Evolutionary conservation across 352 stramenopile species (phyloP).

Genomic region (Sclerospora graminicola): DNA sequence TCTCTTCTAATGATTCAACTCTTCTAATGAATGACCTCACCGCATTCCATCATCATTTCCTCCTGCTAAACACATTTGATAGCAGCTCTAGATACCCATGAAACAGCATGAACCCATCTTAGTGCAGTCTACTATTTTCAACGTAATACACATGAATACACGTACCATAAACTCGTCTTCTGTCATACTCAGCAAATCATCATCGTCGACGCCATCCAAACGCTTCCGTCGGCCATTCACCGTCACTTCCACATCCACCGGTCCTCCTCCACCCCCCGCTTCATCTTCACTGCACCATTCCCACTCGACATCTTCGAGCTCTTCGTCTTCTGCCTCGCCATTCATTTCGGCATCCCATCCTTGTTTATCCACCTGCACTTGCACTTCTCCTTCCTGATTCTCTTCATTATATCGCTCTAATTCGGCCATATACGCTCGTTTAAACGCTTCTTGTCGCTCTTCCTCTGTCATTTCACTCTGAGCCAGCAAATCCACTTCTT

Average conservation of each 20-base stretch:
- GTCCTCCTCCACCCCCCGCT: constrained; percentile 18
- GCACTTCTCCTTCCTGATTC: constrained; percentile 64
- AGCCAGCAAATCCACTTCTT: constrained; percentile 42
- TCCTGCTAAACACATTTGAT: constrained; percentile 39
- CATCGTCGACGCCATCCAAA: constrained; percentile 59
- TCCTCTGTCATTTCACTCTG: constrained; percentile 76
- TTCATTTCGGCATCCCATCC: constrained; percentile 82
- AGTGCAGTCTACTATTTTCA: neutral
- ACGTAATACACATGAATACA: neutral
- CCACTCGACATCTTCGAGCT: constrained; percentile 77
- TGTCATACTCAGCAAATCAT: constrained; percentile 77
- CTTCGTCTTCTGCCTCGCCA: constrained; percentile 61
- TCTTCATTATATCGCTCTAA: constrained; percentile 82
- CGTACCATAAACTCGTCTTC: constrained; percentile 79
- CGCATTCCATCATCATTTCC: too few relatives aligned
- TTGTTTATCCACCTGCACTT: constrained; percentile 73
- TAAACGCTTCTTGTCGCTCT: constrained; percentile 72
- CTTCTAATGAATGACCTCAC: too few relatives aligned
- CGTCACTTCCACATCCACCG: constrained; percentile 40
- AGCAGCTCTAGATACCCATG: constrained; percentile 44
- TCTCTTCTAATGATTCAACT: too few relatives aligned
- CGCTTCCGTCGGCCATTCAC: constrained; percentile 59
- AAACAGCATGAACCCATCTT: neutral
- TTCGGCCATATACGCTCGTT: constrained; percentile 72
- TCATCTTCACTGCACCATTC: constrained; percentile 68